Evolutionary conservation across 768 basidiomycete genomes (phyloP).

Genomic region (Coprinopsis strossmayeri): DNA sequence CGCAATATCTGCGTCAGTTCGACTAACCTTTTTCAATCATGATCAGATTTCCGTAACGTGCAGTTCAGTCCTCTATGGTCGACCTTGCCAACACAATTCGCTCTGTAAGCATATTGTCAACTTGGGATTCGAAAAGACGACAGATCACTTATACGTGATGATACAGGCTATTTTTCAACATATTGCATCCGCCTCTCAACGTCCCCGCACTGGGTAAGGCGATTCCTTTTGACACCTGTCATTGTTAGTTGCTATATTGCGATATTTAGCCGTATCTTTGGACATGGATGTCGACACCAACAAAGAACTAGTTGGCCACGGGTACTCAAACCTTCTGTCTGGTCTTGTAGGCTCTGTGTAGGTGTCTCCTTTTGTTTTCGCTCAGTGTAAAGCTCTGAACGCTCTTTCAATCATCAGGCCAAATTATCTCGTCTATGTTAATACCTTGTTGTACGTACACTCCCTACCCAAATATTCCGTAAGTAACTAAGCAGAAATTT

Average conservation of each 20-base stretch:
- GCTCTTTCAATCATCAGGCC: constrained; percentile 35
- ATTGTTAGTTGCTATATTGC: background rate
- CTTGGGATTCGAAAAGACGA: background rate
- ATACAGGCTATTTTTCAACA: constrained; percentile 71
- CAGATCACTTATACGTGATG: background rate
- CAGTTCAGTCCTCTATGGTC: constrained; percentile 64
- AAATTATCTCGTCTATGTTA: constrained; percentile 84
- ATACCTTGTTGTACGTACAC: constrained; percentile 62
- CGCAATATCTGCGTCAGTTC: too few relatives aligned
- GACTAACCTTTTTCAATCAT: too few relatives aligned
- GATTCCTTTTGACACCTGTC: background rate
- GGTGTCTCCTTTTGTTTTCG: constrained; percentile 19
- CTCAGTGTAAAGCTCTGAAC: too few relatives aligned
- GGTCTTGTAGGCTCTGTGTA: constrained; percentile 80
- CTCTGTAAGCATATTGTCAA: constrained; percentile 65
- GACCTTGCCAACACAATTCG: constrained; percentile 91
- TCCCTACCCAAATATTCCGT: background rate
- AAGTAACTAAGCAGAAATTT: background rate
- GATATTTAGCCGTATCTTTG: constrained; percentile 68
- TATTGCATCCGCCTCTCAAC: constrained; percentile 80
- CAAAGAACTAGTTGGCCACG: constrained; percentile 88
- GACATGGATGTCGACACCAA: constrained; percentile 87
- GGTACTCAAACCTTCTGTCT: constrained; percentile 82
- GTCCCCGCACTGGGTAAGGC: constrained; percentile 77
- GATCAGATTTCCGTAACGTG: constrained; percentile 46